These are phyloP conservation scores for Aspergillus asperescens DNA, from an alignment of 495 filamentous ascomycete species.

Conservation along the genomic window DNA sequence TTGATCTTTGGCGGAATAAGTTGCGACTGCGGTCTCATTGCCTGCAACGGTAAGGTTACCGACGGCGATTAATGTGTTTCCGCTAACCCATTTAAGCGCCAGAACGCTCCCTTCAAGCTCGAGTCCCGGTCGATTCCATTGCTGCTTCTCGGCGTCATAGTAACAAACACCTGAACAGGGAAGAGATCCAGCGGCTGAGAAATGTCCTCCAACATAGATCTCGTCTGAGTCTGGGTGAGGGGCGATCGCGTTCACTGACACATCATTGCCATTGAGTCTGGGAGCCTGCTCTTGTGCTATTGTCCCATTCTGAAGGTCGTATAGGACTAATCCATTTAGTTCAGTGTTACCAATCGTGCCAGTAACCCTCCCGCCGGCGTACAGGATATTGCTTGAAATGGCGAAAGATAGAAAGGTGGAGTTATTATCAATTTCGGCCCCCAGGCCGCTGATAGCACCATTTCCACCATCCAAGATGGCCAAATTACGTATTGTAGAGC, in stretches of 20 bases:
- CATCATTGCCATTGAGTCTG: slow-evolving; percentile 58
- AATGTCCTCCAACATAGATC: slow-evolving; percentile 82
- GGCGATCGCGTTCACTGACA: slow-evolving; percentile 69
- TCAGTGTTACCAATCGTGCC: slow-evolving; percentile 58
- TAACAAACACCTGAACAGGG: slow-evolving; percentile 76
- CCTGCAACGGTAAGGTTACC: slow-evolving; percentile 67
- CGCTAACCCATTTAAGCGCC: slow-evolving; percentile 67
- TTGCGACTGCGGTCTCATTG: slow-evolving; percentile 61
- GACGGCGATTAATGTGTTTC: slow-evolving; percentile 63
- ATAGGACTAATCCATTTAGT: slow-evolving; percentile 72
- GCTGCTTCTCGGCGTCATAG: slow-evolving; percentile 57
- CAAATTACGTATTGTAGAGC: slow-evolving; percentile 70
- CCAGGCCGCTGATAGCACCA: slow-evolving; percentile 64
- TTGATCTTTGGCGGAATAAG: slow-evolving; percentile 61
- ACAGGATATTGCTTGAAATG: slow-evolving; percentile 64
- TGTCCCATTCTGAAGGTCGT: slow-evolving; percentile 60
- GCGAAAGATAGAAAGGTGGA: slow-evolving; percentile 71
- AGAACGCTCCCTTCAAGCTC: slow-evolving; percentile 64
- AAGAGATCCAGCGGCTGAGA: slow-evolving; percentile 74
- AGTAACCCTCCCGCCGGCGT: slow-evolving; percentile 72
- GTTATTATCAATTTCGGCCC: slow-evolving; percentile 57
- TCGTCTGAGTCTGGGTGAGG: slow-evolving; percentile 59
- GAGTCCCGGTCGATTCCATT: slow-evolving; percentile 71
- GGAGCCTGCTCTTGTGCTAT: slow-evolving; percentile 63
- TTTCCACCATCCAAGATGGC: slow-evolving; percentile 63